phyloP scores from a whole-genome alignment of 176 grass and related monocot genomes.

The Paspalum notatum region DNA sequence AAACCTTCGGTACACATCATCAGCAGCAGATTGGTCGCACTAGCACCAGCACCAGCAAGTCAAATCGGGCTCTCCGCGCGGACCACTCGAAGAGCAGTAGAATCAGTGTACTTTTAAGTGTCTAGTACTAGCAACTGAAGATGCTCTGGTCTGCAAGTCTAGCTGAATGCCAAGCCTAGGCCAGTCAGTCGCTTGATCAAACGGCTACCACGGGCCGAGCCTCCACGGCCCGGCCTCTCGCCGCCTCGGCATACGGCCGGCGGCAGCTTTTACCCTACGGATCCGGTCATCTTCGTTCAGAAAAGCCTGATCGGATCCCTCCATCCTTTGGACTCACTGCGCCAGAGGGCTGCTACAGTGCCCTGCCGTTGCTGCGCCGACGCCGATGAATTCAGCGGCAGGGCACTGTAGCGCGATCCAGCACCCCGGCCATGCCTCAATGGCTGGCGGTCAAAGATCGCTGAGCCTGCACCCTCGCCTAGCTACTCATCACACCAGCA shows the following conservation, averaged over 20 bases:
- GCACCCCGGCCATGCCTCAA: not conserved
- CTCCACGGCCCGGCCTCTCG: too few relatives aligned
- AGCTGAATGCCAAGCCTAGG: too few relatives aligned
- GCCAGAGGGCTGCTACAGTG: conserved; percentile 17
- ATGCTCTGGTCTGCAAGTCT: too few relatives aligned
- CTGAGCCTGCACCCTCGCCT: conserved; percentile 16
- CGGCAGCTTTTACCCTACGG: conserved; percentile 28
- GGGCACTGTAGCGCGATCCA: not conserved
- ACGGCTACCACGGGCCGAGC: too few relatives aligned
- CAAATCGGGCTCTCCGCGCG: not conserved
- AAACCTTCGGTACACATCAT: too few relatives aligned
- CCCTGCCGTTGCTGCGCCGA: not conserved
- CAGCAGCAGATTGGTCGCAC: not conserved
- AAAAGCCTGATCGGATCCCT: conserved; percentile 47
- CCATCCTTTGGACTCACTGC: conserved; percentile 25
- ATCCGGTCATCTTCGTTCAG: not conserved
- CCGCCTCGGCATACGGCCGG: not conserved
- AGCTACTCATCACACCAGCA: not conserved
- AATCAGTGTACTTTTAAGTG: not conserved
- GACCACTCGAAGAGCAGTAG: not conserved
- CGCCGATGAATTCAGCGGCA: not conserved
- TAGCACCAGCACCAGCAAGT: not conserved
- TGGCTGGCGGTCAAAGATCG: conserved; percentile 44
- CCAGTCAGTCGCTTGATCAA: too few relatives aligned
- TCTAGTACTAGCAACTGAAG: not conserved